phyloP scores from a whole-genome alignment of 2,329 filamentous ascomycete species.

The Aspergillus sclerotialis region DNA sequence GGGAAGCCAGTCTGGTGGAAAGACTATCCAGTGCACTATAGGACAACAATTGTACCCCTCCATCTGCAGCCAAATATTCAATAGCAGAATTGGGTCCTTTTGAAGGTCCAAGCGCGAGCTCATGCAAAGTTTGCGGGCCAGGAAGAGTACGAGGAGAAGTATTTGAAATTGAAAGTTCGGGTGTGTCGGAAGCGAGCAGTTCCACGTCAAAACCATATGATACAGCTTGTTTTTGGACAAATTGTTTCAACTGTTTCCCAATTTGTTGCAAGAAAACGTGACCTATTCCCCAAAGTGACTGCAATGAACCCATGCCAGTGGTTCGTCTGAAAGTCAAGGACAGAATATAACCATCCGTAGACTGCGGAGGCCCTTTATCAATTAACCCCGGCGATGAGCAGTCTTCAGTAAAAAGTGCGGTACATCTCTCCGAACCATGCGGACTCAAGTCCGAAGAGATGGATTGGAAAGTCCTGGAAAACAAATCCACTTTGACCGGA shows the following conservation, averaged over 20 bases:
- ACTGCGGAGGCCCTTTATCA: constrained; percentile 1
- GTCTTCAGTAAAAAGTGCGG: constrained; percentile 17
- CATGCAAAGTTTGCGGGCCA: constrained; percentile 53
- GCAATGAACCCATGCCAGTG: constrained; percentile 16
- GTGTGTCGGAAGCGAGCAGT: constrained; percentile 7
- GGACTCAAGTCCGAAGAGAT: constrained; percentile 9
- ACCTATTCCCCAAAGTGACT: constrained; percentile 18
- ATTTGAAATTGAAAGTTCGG: constrained; percentile 53
- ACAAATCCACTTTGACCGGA: constrained; percentile 20
- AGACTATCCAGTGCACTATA: constrained; percentile 18
- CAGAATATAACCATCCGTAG: constrained; percentile 11
- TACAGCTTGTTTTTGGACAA: constrained; percentile 17
- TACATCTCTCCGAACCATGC: constrained; percentile 11
- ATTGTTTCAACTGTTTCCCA: constrained; percentile 19
- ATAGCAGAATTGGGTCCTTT: constrained; percentile 47
- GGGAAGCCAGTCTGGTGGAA: constrained; percentile 14
- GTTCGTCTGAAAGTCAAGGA: constrained; percentile 16
- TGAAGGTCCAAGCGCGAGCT: constrained; percentile 50
- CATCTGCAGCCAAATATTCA: constrained; percentile 53
- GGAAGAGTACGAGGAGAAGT: constrained; percentile 43
- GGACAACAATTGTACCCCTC: constrained; percentile 27
- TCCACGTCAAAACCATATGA: constrained; percentile 8
- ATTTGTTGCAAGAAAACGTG: constrained; percentile 19
- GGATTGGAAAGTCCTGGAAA: constrained; percentile 9
- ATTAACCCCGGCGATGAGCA: not conserved